Conservation (phyloP, 2,329 filamentous ascomycete species). For the Fusarium pseudoanthophilum region DNA sequence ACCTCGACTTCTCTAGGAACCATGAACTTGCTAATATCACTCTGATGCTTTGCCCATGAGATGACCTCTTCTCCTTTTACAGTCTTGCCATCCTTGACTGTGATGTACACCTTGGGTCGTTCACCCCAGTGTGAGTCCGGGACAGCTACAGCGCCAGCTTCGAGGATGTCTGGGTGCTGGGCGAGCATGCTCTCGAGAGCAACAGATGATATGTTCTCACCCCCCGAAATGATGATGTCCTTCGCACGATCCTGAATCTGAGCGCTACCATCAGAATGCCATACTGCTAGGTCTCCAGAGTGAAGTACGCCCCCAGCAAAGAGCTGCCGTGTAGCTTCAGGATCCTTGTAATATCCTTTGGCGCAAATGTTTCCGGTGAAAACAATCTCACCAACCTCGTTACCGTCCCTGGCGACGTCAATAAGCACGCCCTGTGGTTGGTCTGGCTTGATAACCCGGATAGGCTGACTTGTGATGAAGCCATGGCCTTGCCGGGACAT, state of each 20-base stretch:
- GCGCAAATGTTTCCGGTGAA: conserved; percentile 93
- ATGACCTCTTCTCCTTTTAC: conserved; percentile 72
- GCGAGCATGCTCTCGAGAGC: conserved; percentile 91
- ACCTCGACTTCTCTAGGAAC: conserved; percentile 78
- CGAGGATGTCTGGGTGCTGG: conserved; percentile 87
- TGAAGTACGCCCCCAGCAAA: conserved; percentile 89
- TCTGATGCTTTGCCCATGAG: conserved; percentile 83
- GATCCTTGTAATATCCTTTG: conserved; percentile 91
- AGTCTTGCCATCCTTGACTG: conserved; percentile 73
- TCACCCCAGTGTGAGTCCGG: conserved; percentile 94
- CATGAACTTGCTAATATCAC: conserved; percentile 92
- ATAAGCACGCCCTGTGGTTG: conserved; percentile 67
- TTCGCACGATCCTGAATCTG: conserved; percentile 95
- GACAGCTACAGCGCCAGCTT: conserved; percentile 90
- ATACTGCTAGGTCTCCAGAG: conserved; percentile 91
- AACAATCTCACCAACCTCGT: conserved; percentile 71
- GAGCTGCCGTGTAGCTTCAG: conserved; percentile 84
- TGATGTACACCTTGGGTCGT: conserved; percentile 93
- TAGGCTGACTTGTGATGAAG: conserved; percentile 83
- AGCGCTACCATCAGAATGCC: conserved; percentile 88
- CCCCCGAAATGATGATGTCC: conserved; percentile 97
- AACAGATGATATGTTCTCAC: conserved; percentile 96
- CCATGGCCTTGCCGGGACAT: conserved; percentile 97
- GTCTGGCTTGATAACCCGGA: conserved; percentile 83
- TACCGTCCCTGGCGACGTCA: conserved; percentile 60